Evolutionary conservation across 2,329 filamentous ascomycete species (phyloP).

Genomic region (Pleoardoris graminearum): DNA sequence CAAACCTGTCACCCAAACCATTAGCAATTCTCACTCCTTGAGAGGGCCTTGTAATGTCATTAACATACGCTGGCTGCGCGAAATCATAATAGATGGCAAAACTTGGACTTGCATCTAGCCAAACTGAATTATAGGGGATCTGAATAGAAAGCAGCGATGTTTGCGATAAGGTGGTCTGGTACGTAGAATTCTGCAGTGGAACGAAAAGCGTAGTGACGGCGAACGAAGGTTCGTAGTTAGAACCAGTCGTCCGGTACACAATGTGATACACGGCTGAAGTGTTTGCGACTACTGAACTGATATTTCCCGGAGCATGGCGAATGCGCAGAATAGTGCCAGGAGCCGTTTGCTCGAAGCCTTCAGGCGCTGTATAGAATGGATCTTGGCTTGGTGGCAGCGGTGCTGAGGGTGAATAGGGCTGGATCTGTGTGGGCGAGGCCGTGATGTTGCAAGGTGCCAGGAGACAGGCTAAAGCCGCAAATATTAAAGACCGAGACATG

Average conservation of each 20-base stretch:
- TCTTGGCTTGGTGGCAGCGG: constrained; percentile 16
- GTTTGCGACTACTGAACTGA: constrained; percentile 12
- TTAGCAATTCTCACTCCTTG: background rate
- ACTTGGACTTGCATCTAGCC: constrained; percentile 16
- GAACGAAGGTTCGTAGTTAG: constrained; percentile 17
- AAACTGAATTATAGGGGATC: constrained; percentile 19
- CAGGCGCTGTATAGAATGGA: constrained; percentile 20
- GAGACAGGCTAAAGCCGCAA: background rate
- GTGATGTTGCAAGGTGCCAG: background rate
- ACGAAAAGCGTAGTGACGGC: constrained; percentile 20
- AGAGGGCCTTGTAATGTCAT: background rate
- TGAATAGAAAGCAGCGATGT: constrained; percentile 20
- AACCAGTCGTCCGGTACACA: constrained; percentile 21
- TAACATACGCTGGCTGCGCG: constrained; percentile 2
- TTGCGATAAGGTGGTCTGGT: constrained; percentile 5
- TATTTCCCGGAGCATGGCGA: constrained; percentile 16
- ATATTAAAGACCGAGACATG: too few species aligned
- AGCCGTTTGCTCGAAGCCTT: constrained; percentile 6
- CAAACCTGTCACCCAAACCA: background rate
- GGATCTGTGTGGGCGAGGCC: background rate
- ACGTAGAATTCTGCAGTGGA: constrained; percentile 8
- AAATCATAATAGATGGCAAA: constrained; percentile 13
- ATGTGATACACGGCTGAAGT: constrained; percentile 18
- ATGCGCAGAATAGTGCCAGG: constrained; percentile 21
- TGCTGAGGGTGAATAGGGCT: background rate